Percentiles rank a stretch among this genome's conserved stretches.
These are phyloP conservation scores for Peronospora destructor DNA, from an alignment of 352 stramenopile species.

Conservation along the genomic window DNA sequence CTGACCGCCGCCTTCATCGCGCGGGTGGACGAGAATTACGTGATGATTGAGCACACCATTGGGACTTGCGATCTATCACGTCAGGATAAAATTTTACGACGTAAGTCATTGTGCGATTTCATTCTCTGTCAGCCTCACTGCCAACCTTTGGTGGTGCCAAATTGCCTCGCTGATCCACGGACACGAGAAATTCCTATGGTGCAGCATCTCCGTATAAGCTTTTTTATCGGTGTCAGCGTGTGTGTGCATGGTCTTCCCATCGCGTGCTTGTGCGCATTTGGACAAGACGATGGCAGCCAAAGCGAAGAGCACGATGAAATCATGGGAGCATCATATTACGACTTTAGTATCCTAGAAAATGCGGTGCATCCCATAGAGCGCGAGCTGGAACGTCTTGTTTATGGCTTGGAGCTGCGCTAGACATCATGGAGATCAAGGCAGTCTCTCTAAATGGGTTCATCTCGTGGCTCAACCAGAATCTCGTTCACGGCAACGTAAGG, in stretches of 20 bases:
- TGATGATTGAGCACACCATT: conserved; percentile 46
- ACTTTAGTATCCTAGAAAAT: conserved; percentile 35
- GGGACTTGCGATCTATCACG: conserved; percentile 21
- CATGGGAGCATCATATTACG: conserved; percentile 29
- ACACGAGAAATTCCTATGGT: conserved; percentile 53
- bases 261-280: conserved; percentile 50
- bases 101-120: conserved; percentile 51
- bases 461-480: conserved; percentile 85
- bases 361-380: conserved; percentile 37
- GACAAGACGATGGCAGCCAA: conserved; percentile 27
- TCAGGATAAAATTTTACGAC: conserved; percentile 33
- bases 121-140: conserved; percentile 40
- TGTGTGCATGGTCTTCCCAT: conserved; percentile 46
- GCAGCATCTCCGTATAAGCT: conserved; percentile 41
- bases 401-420: conserved; percentile 34
- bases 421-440: background rate
- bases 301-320: conserved; percentile 15
- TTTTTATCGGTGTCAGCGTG: conserved; percentile 48
- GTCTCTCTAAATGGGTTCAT: conserved; percentile 62
- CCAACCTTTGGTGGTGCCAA: conserved; percentile 38
- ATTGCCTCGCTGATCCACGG: conserved; percentile 40
- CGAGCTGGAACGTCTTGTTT: conserved; percentile 40
- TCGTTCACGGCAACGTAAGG: conserved; percentile 86
- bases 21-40: conserved; percentile 39
- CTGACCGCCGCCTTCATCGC: conserved; percentile 48